These are phyloP conservation scores for Starmerella tilneyi DNA, from an alignment of 805 yeast genomes.

Conservation along the genomic window DNA sequence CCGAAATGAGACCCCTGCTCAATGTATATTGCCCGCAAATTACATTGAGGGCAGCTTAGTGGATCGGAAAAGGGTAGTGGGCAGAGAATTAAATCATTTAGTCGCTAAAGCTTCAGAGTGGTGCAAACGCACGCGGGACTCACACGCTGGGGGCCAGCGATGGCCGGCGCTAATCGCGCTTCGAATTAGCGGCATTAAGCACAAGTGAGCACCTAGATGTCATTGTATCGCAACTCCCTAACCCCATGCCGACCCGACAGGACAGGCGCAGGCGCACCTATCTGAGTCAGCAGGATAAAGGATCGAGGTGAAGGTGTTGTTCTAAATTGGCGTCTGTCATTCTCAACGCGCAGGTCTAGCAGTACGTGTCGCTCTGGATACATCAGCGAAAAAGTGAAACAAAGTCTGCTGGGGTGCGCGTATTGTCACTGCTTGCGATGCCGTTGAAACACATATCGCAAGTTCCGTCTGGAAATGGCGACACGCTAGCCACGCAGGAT, in stretches of 20 bases:
- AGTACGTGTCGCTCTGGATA: no score
- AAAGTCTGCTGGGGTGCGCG: no score
- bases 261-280: background rate
- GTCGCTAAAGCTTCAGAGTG: no score
- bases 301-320: background rate
- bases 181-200: background rate
- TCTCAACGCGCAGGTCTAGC: background rate
- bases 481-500: background rate
- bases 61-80: no score
- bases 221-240: slow-evolving; percentile 1
- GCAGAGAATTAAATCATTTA: no score
- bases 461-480: background rate
- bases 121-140: no score
- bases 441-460: slow-evolving; percentile 3
- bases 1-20: no score
- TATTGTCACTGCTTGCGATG: background rate
- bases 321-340: slow-evolving; percentile 4
- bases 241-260: slow-evolving; percentile 2
- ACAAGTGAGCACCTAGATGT: background rate
- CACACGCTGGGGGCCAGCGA: no score
- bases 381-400: no score
- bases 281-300: slow-evolving; percentile 4
- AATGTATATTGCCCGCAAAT: no score
- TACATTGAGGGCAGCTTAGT: no score
- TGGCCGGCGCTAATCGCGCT: no score